These are phyloP conservation scores for Candida methanosorbosa DNA, from an alignment of 805 yeast species.

Conservation along the genomic window DNA sequence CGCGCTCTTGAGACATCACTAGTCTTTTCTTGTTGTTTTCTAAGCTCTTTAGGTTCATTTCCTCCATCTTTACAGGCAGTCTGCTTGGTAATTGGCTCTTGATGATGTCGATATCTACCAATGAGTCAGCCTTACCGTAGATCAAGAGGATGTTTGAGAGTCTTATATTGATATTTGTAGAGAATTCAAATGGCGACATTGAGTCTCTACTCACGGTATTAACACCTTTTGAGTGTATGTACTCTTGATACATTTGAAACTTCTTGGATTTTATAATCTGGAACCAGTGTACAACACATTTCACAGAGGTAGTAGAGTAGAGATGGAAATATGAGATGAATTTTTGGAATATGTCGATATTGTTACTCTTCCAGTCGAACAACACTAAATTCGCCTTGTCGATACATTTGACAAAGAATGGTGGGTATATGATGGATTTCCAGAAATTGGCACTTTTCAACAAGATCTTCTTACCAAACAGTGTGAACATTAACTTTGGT, in stretches of 20 bases:
- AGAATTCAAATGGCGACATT: conserved; percentile 40
- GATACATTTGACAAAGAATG: conserved; percentile 60
- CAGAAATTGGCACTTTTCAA: conserved; percentile 58
- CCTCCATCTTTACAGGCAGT: too few relatives aligned
- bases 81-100: conserved; percentile 31
- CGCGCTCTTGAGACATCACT: too few relatives aligned
- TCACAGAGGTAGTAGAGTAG: conserved; percentile 87
- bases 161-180: conserved; percentile 39
- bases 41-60: too few relatives aligned
- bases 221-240: not conserved
- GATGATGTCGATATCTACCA: conserved; percentile 81
- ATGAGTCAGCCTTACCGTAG: conserved; percentile 76
- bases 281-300: conserved; percentile 93
- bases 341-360: conserved; percentile 70
- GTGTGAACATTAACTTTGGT: conserved; percentile 60
- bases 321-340: conserved; percentile 75
- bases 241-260: conserved; percentile 87
- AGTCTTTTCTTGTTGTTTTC: too few relatives aligned
- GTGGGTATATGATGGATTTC: conserved; percentile 72
- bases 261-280: conserved; percentile 71
- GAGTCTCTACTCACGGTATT: conserved; percentile 32
- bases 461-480: conserved; percentile 70
- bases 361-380: conserved; percentile 72
- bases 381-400: conserved; percentile 60
- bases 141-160: conserved; percentile 62